These are phyloP conservation scores for Podaxis sp. DNA, from an alignment of 768 basidiomycete genomes.

Conservation along the genomic window DNA sequence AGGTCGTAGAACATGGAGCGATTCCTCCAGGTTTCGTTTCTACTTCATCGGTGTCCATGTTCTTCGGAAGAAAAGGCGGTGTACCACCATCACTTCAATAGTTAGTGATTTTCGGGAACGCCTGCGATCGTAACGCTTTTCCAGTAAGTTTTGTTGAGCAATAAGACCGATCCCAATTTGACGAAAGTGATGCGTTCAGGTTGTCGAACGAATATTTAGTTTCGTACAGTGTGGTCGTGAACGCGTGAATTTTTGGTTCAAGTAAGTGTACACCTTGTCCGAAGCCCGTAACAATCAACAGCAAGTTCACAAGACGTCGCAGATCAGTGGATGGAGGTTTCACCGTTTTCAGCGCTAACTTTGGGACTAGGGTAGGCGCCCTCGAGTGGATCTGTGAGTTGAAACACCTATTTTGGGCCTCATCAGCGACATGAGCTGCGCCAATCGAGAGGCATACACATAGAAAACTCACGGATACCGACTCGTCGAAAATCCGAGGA, in stretches of 20 bases:
- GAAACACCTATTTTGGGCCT: too few relatives aligned
- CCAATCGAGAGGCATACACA: too few relatives aligned
- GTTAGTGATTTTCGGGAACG: background rate
- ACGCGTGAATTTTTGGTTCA: too few relatives aligned
- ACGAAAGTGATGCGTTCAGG: background rate
- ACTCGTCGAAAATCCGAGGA: too few relatives aligned
- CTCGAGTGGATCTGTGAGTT: too few relatives aligned
- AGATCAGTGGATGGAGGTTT: background rate
- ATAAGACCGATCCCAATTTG: background rate
- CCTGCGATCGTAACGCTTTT: background rate
- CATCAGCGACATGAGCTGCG: too few relatives aligned
- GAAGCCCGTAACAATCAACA: background rate
- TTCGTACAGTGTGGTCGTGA: background rate
- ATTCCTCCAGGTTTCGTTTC: background rate
- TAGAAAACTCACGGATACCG: too few relatives aligned
- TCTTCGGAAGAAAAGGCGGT: background rate
- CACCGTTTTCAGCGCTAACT: background rate
- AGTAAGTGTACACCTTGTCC: too few relatives aligned
- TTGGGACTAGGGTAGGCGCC: background rate
- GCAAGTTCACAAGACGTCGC: background rate
- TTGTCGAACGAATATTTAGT: background rate
- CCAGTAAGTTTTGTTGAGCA: background rate
- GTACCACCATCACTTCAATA: background rate
- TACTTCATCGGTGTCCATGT: background rate
- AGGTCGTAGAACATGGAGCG: background rate